Base-by-base conservation (phyloP, 306 rosid species). In the Malus sylvestris region DNA sequence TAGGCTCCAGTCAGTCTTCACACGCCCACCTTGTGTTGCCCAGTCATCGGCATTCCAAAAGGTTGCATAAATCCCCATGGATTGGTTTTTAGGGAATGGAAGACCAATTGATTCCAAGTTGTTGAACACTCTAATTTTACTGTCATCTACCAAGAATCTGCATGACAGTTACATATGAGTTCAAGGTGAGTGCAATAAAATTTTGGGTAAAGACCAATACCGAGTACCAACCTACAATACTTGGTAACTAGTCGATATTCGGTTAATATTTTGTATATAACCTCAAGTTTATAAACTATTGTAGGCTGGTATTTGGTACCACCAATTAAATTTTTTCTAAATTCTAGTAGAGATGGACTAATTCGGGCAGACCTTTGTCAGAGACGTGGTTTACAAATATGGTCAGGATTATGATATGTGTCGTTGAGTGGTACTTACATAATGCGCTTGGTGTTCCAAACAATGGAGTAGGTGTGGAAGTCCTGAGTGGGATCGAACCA, bases 41-140 rank as follows among this genome's bases (percentile, higher is more conserved):
- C 90, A 86, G 51, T 81, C 84, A 23, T 86, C 88, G 5, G 82
- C 87, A 15, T 83, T 84, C 90, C 90, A 87, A 27, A 84, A 46
- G 33, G 83, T 87, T 2, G 86, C 66, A 79, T 84, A 87, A 16
- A 87, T 27, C 75, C 81, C 77, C 87, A 86, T 84, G 46, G 90
- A 75, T 76, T 86, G 84, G 63, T 49, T 74, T 5, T 73, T 77
- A 1, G 84, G 88, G 57, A 76, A 84, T 23, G 83, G 72, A 18
- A 87, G 53, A 4, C 83, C 86, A 4, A 70, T 4, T 44, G 77
- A 25, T 77, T 81, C 81, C 86, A 76, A 59, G 79, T 87, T 84
- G 44, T 62, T 76, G 79, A 81, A 84, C 63, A 79, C 81, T 32
- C 88, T 84, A 8, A 84, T 67, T 20, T 84, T 75, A 67, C 45